phyloP scores from a whole-genome alignment of 495 filamentous ascomycete genomes.

The Aspergillus mulundensis region DNA sequence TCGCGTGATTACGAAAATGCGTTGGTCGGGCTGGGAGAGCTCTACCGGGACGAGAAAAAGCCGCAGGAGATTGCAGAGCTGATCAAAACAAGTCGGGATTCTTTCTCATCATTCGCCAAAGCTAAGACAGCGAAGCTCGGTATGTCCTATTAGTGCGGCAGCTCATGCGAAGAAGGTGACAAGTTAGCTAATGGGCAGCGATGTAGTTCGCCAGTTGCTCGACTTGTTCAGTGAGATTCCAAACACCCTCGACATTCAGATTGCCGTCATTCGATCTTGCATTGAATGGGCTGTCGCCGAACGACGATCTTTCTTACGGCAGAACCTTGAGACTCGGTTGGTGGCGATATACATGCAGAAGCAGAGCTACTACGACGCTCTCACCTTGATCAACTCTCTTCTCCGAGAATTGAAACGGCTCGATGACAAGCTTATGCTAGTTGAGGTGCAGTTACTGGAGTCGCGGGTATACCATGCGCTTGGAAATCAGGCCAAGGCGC shows the following conservation, averaged over 20 bases:
- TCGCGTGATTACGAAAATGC: conserved; percentile 78
- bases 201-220: conserved; percentile 87
- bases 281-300: conserved; percentile 98
- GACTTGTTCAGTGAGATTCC: conserved; percentile 93
- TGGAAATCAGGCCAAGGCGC: conserved; percentile 93
- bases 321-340: conserved; percentile 95
- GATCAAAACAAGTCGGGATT: conserved; percentile 82
- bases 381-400: conserved; percentile 92
- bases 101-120: conserved; percentile 93
- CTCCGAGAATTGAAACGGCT: conserved; percentile 94
- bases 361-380: conserved; percentile 91
- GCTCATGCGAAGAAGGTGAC: not conserved
- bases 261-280: conserved; percentile 90
- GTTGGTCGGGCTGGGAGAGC: conserved; percentile 74
- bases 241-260: conserved; percentile 87
- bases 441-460: conserved; percentile 98
- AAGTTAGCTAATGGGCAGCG: not conserved
- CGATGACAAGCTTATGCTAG: conserved; percentile 96
- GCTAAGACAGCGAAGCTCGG: conserved; percentile 98
- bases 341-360: conserved; percentile 93
- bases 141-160: conserved; percentile 39
- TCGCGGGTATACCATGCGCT: conserved; percentile 96
- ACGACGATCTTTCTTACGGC: conserved; percentile 88
- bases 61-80: conserved; percentile 84
- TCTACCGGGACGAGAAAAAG: conserved; percentile 88